These are phyloP conservation scores for Voacanga thouarsii DNA, from an alignment of 257 asterid species.

Conservation along the genomic window DNA sequence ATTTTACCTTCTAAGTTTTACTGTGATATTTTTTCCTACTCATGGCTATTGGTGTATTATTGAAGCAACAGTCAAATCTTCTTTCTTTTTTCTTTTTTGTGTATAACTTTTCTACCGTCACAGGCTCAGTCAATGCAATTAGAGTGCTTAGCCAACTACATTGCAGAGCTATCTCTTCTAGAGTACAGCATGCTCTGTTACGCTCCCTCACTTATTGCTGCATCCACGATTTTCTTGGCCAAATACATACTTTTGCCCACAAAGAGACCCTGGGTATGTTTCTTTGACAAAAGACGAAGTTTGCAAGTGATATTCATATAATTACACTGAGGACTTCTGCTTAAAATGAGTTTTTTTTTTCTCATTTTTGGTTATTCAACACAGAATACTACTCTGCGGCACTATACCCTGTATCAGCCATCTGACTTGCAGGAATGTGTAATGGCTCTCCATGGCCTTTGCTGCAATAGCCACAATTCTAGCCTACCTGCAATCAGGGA, in stretches of 20 bases:
- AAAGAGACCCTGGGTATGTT: conserved; percentile 59
- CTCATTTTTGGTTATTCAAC: conserved; percentile 1
- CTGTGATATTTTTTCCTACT: not conserved
- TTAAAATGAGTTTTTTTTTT: conserved; percentile 9
- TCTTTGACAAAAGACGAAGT: too few relatives aligned
- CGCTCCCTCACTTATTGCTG: conserved; percentile 48
- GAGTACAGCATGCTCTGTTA: conserved; percentile 47
- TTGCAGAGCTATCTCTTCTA: conserved; percentile 51
- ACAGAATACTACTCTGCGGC: conserved; percentile 55
- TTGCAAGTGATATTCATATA: not conserved
- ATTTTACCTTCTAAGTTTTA: not conserved
- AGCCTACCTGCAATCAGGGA: conserved; percentile 81
- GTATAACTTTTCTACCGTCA: not conserved
- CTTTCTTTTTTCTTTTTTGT: not conserved
- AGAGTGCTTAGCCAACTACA: conserved; percentile 58
- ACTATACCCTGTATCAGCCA: conserved; percentile 43
- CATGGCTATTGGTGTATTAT: not conserved
- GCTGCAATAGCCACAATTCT: conserved; percentile 35
- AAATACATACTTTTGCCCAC: conserved; percentile 36
- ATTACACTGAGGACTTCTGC: not conserved
- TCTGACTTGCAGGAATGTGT: conserved; percentile 45
- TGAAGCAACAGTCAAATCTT: not conserved
- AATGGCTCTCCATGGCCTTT: conserved; percentile 39
- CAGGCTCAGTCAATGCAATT: conserved; percentile 57
- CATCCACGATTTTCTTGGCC: conserved; percentile 55